Percentiles rank a stretch among this genome's conserved stretches.
These are phyloP conservation scores for Taphrina confusa DNA, from an alignment of 1,139 yeast species.

Conservation along the genomic window DNA sequence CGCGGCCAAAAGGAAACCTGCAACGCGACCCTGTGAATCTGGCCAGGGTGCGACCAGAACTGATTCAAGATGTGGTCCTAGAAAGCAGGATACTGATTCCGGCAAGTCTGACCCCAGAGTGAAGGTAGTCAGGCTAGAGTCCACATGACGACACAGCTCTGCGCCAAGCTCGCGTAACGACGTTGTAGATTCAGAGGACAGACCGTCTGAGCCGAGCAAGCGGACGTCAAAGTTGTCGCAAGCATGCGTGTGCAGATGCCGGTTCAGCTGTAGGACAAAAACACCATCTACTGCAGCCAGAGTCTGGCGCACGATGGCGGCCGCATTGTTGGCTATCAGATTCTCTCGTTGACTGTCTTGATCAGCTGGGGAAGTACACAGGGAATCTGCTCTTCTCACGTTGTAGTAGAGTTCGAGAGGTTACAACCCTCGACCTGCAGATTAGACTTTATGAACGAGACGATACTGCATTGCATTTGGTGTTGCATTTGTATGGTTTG, in stretches of 20 bases:
- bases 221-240: neutral
- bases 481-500: constrained; percentile 3
- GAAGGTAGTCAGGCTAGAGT: too few relatives aligned
- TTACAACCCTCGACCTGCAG: neutral
- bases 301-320: neutral
- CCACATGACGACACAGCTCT: too few relatives aligned
- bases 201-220: too few relatives aligned
- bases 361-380: neutral
- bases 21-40: neutral
- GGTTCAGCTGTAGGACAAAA: neutral
- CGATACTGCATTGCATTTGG: constrained; percentile 3
- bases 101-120: constrained; percentile 2
- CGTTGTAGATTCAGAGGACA: too few relatives aligned
- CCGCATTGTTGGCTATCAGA: neutral
- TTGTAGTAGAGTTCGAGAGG: neutral
- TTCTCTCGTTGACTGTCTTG: neutral
- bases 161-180: too few relatives aligned
- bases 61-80: neutral
- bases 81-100: neutral
- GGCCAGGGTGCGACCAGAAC: neutral
- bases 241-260: neutral
- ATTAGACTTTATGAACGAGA: constrained; percentile 3
- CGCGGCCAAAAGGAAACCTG: neutral
- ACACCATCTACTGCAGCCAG: neutral
- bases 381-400: neutral